phyloP scores from a whole-genome alignment of 306 rosid genomes.

The Castanopsis chinensis region DNA sequence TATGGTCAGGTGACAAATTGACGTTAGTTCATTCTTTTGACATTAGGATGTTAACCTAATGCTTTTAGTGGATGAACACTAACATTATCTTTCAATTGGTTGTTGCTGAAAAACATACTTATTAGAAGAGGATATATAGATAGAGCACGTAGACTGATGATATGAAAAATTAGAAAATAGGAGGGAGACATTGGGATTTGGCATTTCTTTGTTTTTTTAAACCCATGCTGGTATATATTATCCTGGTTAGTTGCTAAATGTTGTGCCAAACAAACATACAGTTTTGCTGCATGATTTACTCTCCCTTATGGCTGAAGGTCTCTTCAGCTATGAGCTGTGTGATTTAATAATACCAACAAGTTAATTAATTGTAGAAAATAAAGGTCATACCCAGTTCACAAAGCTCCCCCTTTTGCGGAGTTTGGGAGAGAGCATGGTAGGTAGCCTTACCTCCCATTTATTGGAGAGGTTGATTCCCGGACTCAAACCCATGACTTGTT shows the following conservation, averaged over 20 bases:
- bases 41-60: not conserved
- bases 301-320: not conserved
- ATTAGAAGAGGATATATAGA: not conserved
- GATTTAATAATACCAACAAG: not conserved
- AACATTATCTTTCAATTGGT: too few relatives aligned
- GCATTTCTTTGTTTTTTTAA: not conserved
- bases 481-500: too few relatives aligned
- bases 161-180: not conserved
- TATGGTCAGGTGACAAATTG: not conserved
- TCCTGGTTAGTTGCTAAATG: not conserved
- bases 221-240: not conserved
- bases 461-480: too few relatives aligned
- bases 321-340: not conserved
- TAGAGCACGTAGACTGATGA: not conserved
- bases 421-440: too few relatives aligned
- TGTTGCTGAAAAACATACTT: not conserved
- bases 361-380: not conserved
- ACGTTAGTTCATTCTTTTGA: not conserved
- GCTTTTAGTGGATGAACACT: not conserved
- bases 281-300: not conserved
- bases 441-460: too few relatives aligned
- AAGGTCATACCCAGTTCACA: too few relatives aligned
- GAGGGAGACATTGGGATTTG: not conserved
- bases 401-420: too few relatives aligned
- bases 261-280: not conserved